Conservation (phyloP, 164 flowering plant species). For the Piper longum region DNA sequence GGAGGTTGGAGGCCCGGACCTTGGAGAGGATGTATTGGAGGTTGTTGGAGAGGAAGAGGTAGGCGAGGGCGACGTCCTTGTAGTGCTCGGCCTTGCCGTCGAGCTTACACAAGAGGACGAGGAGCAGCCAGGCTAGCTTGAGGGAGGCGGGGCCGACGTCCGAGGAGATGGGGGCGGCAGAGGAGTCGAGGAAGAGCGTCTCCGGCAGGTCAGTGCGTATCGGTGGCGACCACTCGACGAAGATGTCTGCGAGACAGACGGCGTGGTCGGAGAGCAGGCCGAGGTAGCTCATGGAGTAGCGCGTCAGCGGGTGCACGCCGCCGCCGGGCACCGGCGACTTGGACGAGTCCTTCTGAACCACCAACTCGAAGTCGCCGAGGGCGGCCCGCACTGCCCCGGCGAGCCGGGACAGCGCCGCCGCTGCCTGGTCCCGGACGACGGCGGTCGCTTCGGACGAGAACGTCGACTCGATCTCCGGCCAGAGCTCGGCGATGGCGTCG, state of each 20-base stretch:
- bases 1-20: constrained; percentile 32
- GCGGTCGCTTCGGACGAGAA: constrained; percentile 42
- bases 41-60: constrained; percentile 60
- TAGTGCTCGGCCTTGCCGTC: constrained; percentile 41
- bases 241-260: constrained; percentile 28
- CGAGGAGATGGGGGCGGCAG: background rate
- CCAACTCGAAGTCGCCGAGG: constrained; percentile 36
- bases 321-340: constrained; percentile 27
- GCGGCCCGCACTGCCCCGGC: constrained; percentile 25
- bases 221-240: constrained; percentile 29
- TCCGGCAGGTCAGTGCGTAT: constrained; percentile 14
- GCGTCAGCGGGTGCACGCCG: constrained; percentile 43
- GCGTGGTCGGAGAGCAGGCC: constrained; percentile 38
- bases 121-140: constrained; percentile 32
- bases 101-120: constrained; percentile 50
- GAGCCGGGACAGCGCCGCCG: constrained; percentile 23
- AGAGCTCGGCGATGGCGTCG: constrained; percentile 25
- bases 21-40: constrained; percentile 33
- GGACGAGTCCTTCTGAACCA: constrained; percentile 38
- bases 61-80: constrained; percentile 38
- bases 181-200: constrained; percentile 9
- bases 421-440: constrained; percentile 32
- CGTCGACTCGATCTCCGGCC: constrained; percentile 42
- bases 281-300: constrained; percentile 36
- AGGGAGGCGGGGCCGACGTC: constrained; percentile 6